Conservation (phyloP, 805 yeast species). For the Nakazawaea holstii region DNA sequence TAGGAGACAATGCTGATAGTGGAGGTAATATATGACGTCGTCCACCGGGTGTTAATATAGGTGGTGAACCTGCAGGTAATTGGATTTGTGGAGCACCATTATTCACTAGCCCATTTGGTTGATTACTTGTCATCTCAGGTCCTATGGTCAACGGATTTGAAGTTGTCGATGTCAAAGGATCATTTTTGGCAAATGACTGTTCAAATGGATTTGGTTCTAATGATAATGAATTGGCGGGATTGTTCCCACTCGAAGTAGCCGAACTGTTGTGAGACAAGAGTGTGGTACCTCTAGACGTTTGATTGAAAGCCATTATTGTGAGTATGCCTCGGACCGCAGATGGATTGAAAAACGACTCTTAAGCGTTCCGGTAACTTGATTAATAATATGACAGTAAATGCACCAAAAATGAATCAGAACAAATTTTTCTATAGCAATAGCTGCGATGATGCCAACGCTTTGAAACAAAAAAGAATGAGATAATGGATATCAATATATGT, state of each 20-base stretch:
- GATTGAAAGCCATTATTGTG: constrained; percentile 1
- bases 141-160: constrained; percentile 3
- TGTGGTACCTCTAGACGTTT: background rate
- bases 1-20: constrained; percentile 18
- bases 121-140: too few species aligned
- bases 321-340: too few species aligned
- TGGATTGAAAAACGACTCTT: too few species aligned
- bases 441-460: too few species aligned
- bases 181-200: constrained; percentile 71
- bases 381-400: too few species aligned
- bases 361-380: too few species aligned
- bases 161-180: constrained; percentile 20
- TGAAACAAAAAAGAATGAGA: too few species aligned
- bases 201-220: constrained; percentile 95
- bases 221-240: constrained; percentile 6
- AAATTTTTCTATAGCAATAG: too few species aligned
- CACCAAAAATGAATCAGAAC: too few species aligned
- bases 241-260: background rate
- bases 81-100: constrained; percentile 22
- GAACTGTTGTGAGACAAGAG: constrained; percentile 1
- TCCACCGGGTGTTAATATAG: constrained; percentile 52
- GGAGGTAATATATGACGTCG: constrained; percentile 44
- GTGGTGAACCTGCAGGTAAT: constrained; percentile 29
- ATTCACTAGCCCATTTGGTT: background rate
- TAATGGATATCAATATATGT: too few species aligned